Evolutionary conservation across 768 basidiomycete genomes (phyloP).

Genomic region (Saitozyma podzolica): DNA sequence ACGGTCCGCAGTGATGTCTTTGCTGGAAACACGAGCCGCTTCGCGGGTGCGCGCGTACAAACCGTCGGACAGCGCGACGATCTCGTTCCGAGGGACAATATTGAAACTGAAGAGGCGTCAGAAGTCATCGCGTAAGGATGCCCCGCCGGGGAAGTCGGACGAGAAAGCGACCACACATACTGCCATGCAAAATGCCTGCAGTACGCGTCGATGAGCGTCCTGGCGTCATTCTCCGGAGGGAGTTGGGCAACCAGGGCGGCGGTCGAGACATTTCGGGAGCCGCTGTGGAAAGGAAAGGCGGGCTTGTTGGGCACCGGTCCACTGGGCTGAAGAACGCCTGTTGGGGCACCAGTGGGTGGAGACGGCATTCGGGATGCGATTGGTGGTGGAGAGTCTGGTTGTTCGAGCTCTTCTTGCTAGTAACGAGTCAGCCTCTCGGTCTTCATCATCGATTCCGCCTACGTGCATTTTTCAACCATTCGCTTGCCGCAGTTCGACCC

Average conservation of each 20-base stretch:
- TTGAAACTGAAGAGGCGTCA: slow-evolving; percentile 11
- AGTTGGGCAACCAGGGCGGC: slow-evolving; percentile 10
- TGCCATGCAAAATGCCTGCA: slow-evolving; percentile 31
- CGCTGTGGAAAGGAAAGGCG: slow-evolving; percentile 14
- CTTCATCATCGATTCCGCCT: neutral
- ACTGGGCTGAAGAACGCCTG: no score
- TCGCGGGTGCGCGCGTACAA: no score
- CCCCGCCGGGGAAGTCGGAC: no score
- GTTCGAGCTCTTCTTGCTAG: slow-evolving; percentile 22
- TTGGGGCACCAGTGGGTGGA: no score
- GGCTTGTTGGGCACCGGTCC: no score
- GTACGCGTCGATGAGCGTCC: slow-evolving; percentile 20
- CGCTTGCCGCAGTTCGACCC: slow-evolving; percentile 29
- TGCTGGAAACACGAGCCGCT: no score
- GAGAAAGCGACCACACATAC: slow-evolving; percentile 12
- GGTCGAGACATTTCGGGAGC: neutral
- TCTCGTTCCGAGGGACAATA: slow-evolving; percentile 13
- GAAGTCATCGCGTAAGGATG: neutral
- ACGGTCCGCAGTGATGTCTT: neutral
- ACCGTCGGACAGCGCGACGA: no score
- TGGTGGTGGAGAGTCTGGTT: no score
- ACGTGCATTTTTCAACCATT: slow-evolving; percentile 29
- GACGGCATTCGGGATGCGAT: no score
- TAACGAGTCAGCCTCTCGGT: no score
- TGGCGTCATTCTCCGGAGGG: slow-evolving; percentile 24